Conservation (phyloP, 129 eudicot species). For the Gnaphalium uliginosum region DNA sequence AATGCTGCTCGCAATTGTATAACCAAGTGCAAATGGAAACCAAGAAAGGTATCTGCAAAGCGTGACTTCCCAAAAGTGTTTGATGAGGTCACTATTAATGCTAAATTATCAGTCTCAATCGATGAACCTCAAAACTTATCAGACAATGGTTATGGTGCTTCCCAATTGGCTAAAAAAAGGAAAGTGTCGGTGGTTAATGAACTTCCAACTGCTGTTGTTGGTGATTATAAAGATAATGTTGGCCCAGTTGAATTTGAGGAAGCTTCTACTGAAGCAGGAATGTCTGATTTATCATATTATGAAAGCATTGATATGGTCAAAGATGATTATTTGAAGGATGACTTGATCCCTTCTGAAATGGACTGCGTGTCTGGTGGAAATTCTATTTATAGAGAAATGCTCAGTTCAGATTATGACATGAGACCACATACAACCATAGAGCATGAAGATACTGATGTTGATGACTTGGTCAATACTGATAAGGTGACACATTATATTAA, state of each 20-base stretch:
- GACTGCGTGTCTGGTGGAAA: not conserved
- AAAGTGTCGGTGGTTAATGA: slow-evolving; percentile 16
- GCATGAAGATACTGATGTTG: slow-evolving; percentile 11
- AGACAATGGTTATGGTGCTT: not conserved
- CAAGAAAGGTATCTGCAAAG: slow-evolving; percentile 31
- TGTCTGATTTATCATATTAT: not conserved
- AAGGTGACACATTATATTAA: not conserved
- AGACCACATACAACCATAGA: slow-evolving; percentile 10
- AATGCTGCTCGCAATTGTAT: not conserved
- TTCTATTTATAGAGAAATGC: not conserved
- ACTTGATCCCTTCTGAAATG: slow-evolving; percentile 13
- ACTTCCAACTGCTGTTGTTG: slow-evolving; percentile 1
- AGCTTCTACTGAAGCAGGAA: not conserved
- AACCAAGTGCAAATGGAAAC: slow-evolving; percentile 24
- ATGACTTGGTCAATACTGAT: not conserved
- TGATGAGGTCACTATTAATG: not conserved
- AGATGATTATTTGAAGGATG: not conserved
- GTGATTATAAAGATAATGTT: slow-evolving; percentile 10
- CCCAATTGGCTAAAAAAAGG: slow-evolving; percentile 16
- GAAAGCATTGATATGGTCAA: not conserved
- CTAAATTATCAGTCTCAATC: slow-evolving; percentile 2
- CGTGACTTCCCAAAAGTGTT: slow-evolving; percentile 29
- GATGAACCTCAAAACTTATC: slow-evolving; percentile 16
- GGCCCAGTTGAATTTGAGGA: slow-evolving; percentile 17
- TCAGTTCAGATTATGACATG: slow-evolving; percentile 7